Conservation (phyloP, 352 stramenopile species). For the Globisporangium barbulae region DNA sequence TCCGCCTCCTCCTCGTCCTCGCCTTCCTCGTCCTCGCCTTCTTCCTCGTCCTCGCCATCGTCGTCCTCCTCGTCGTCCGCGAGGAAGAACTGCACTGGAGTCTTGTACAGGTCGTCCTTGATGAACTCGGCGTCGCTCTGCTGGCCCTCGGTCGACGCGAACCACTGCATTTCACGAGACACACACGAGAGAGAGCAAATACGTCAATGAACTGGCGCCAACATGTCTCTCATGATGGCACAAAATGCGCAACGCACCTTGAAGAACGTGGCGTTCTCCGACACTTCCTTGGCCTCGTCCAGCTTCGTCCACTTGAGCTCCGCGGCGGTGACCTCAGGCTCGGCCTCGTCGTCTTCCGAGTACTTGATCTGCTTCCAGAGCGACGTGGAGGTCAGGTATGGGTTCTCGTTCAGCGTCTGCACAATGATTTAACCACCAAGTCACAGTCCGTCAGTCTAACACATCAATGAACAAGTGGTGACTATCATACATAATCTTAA, state of each 20-base stretch:
- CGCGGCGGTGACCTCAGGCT: slow-evolving; percentile 47
- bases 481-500: background rate
- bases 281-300: slow-evolving; percentile 46
- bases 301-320: slow-evolving; percentile 62
- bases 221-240: background rate
- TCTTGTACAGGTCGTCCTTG: slow-evolving; percentile 81
- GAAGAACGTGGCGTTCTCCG: slow-evolving; percentile 51
- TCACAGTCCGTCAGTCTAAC: background rate
- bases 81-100: slow-evolving; percentile 57
- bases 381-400: slow-evolving; percentile 43
- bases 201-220: background rate
- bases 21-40: slow-evolving; percentile 22
- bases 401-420: slow-evolving; percentile 70
- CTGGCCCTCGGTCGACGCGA: slow-evolving; percentile 47
- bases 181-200: slow-evolving; percentile 3
- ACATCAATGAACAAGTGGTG: background rate
- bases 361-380: slow-evolving; percentile 76
- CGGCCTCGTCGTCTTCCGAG: slow-evolving; percentile 50
- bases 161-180: slow-evolving; percentile 35
- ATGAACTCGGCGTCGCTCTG: slow-evolving; percentile 71
- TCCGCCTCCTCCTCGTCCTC: slow-evolving; percentile 26
- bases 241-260: slow-evolving; percentile 24
- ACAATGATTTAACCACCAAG: background rate
- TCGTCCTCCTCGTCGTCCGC: slow-evolving; percentile 36
- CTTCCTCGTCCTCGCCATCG: slow-evolving; percentile 34